Conservation (phyloP, 2,329 filamentous ascomycete species). For the Fonsecaea nubica region DNA sequence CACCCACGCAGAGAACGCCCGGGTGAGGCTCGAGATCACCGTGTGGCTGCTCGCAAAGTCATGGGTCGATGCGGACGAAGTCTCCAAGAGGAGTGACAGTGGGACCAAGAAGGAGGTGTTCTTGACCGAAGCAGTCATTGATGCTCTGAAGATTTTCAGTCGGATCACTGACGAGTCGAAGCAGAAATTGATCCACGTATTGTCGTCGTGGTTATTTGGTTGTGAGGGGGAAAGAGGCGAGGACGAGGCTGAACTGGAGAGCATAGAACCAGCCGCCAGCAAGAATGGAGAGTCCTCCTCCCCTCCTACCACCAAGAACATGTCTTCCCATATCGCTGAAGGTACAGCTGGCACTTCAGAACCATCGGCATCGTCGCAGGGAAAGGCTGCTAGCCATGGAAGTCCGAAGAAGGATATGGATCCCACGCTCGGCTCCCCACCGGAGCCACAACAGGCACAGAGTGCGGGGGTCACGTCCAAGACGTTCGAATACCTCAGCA, state of each 20-base stretch:
- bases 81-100: background rate
- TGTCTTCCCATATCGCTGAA: background rate
- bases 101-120: conserved; percentile 8
- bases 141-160: conserved; percentile 1
- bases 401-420: background rate
- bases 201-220: conserved; percentile 9
- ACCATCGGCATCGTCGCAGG: background rate
- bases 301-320: background rate
- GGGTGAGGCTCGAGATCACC: background rate
- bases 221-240: background rate
- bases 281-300: background rate
- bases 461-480: background rate
- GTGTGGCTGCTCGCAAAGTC: conserved; percentile 8
- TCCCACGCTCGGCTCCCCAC: background rate
- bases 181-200: background rate
- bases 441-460: background rate
- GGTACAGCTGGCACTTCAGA: background rate
- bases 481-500: background rate
- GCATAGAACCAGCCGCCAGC: background rate
- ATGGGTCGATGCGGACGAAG: conserved; percentile 9
- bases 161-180: background rate
- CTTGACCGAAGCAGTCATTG: conserved; percentile 14
- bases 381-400: background rate
- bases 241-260: background rate
- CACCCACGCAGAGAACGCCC: background rate